Evolutionary conservation across 257 asterid genomes (phyloP).

Genomic region (Penstemon barbatus): DNA sequence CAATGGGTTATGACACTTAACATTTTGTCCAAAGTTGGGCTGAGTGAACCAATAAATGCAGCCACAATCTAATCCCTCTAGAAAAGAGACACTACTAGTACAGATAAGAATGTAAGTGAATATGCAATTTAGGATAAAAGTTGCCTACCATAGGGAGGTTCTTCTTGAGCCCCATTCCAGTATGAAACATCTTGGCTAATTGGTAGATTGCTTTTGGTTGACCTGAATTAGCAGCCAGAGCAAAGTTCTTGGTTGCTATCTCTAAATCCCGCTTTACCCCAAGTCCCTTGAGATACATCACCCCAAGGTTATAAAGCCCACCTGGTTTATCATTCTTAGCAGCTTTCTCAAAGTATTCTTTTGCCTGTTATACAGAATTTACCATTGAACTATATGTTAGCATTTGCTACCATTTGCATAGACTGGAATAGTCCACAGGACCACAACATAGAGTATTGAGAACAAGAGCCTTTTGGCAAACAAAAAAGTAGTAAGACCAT

Average conservation of each 20-base stretch:
- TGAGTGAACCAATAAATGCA: background rate
- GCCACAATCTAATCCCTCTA: conserved; percentile 1
- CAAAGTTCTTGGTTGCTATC: conserved; percentile 64
- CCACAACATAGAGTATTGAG: background rate
- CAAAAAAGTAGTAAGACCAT: background rate
- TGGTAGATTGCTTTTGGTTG: conserved; percentile 98
- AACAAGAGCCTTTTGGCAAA: conserved; percentile 3
- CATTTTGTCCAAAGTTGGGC: conserved; percentile 7
- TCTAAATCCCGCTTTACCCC: conserved; percentile 89
- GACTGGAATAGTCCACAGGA: background rate
- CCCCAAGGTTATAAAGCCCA: conserved; percentile 96
- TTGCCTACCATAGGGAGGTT: conserved; percentile 73
- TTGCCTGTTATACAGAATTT: conserved; percentile 60
- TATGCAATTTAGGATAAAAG: background rate
- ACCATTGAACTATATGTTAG: conserved; percentile 2
- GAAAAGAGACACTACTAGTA: background rate
- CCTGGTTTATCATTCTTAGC: conserved; percentile 87
- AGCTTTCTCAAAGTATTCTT: conserved; percentile 94
- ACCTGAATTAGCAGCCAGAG: conserved; percentile 75
- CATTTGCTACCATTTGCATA: background rate
- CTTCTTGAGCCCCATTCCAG: conserved; percentile 90
- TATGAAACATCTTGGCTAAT: conserved; percentile 94
- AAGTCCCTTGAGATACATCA: conserved; percentile 79
- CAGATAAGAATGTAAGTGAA: background rate
- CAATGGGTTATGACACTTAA: background rate